A percentile compares a stretch with the other conserved stretches of the same genome.
phyloP scores from a whole-genome alignment of 2,329 filamentous ascomycete species.

The Penicillium polonicum region DNA sequence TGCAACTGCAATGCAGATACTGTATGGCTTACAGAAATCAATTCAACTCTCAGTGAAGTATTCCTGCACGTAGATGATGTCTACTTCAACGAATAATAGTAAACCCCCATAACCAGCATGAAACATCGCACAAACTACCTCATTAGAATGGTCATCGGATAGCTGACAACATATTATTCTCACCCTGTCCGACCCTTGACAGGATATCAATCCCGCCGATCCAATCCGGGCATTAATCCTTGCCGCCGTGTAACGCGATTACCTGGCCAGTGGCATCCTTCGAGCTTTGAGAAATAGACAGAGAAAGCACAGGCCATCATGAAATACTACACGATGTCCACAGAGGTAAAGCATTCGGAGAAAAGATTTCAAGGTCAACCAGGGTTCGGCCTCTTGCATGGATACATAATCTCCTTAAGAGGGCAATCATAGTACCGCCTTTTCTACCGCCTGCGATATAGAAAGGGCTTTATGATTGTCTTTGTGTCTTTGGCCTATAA shows the following conservation, averaged over 20 bases:
- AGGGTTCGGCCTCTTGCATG: neutral
- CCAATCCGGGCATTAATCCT: neutral
- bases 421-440: neutral
- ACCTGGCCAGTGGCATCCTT: neutral
- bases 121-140: neutral
- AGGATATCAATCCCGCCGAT: slow-evolving; percentile 8
- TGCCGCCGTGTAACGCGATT: neutral
- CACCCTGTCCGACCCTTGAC: slow-evolving; percentile 7
- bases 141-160: neutral
- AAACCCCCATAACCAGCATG: neutral
- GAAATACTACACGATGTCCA: neutral
- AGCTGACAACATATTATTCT: neutral
- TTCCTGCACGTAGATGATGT: neutral
- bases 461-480: neutral
- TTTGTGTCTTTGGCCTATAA: neutral
- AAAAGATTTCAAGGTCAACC: neutral
- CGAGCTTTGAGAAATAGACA: neutral
- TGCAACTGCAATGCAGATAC: slow-evolving; percentile 7
- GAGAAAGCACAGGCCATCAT: neutral
- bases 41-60: neutral
- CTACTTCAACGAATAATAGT: neutral
- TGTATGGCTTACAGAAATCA: slow-evolving; percentile 3
- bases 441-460: neutral
- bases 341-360: neutral
- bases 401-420: neutral